Percentiles rank a stretch among this genome's conserved stretches.
phyloP scores from a whole-genome alignment of 139 green algal genomes.

The Yamagishiella unicocca region DNA sequence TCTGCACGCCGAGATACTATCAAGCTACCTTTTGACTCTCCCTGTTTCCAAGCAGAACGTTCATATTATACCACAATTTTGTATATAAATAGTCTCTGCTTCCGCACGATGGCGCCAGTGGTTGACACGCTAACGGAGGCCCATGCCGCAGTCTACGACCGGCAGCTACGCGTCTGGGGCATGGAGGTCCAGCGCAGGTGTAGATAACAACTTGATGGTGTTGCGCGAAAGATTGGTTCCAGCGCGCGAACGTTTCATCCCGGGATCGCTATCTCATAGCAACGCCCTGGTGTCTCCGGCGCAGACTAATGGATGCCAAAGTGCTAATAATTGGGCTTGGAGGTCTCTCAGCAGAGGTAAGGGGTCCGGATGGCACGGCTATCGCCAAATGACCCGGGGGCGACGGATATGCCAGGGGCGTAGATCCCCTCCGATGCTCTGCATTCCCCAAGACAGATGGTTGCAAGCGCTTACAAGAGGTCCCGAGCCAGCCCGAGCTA shows the following conservation, averaged over 20 bases:
- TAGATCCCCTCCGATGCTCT: too few species aligned
- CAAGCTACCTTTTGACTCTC: too few species aligned
- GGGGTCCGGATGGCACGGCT: too few species aligned
- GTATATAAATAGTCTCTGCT: background rate
- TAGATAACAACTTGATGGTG: background rate
- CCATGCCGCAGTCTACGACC: constrained; percentile 88
- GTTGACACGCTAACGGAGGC: constrained; percentile 68
- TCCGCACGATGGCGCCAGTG: constrained; percentile 13
- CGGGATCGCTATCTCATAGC: background rate
- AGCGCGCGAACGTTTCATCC: background rate
- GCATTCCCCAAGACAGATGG: too few species aligned
- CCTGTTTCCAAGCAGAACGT: too few species aligned
- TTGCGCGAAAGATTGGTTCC: background rate
- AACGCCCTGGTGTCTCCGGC: background rate
- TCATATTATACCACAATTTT: background rate
- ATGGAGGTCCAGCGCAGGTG: constrained; percentile 89
- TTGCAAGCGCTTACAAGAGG: too few species aligned
- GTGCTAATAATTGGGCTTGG: constrained; percentile 78
- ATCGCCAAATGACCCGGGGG: too few species aligned
- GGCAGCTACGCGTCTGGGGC: constrained; percentile 92
- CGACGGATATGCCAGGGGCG: too few species aligned
- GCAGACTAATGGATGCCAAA: constrained; percentile 74
- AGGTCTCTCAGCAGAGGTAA: constrained; percentile 81
- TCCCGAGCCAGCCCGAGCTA: too few species aligned
- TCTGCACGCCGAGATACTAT: too few species aligned